Conservation (phyloP, 164 flowering plant genomes). For the grape (Vitis vinifera) region DNA sequence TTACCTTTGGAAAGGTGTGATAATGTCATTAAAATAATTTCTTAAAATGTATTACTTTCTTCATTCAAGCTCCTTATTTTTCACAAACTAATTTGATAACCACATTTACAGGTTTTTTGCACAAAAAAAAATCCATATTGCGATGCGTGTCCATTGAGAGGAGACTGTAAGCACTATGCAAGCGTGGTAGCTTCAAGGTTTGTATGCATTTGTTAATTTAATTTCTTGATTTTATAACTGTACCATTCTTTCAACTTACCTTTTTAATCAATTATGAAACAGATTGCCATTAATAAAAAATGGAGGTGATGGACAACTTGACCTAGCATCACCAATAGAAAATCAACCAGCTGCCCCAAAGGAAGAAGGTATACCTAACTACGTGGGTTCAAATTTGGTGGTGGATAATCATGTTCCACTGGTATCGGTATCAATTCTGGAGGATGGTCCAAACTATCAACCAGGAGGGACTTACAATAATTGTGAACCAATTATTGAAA, state of each 20-base stretch:
- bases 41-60: neutral
- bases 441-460: slow-evolving; percentile 10
- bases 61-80: neutral
- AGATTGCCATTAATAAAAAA: too few species aligned
- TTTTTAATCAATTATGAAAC: too few species aligned
- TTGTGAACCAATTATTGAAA: slow-evolving; percentile 51
- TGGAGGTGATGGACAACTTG: slow-evolving; percentile 45
- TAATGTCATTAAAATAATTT: neutral
- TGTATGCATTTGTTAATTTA: neutral
- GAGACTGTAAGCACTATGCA: slow-evolving; percentile 84
- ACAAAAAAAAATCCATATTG: slow-evolving; percentile 85
- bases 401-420: slow-evolving; percentile 5
- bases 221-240: too few species aligned
- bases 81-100: too few species aligned
- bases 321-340: slow-evolving; percentile 53
- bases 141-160: slow-evolving; percentile 83
- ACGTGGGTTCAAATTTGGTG: slow-evolving; percentile 16
- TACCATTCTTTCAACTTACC: too few species aligned
- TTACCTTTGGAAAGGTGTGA: slow-evolving; percentile 92
- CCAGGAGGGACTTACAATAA: slow-evolving; percentile 7
- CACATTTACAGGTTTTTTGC: slow-evolving; percentile 68
- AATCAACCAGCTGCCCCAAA: neutral
- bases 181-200: slow-evolving; percentile 78
- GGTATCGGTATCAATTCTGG: slow-evolving; percentile 19
- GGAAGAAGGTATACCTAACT: slow-evolving; percentile 42